phyloP scores from a whole-genome alignment of 768 basidiomycete species.

The Trametes cinnabarina region DNA sequence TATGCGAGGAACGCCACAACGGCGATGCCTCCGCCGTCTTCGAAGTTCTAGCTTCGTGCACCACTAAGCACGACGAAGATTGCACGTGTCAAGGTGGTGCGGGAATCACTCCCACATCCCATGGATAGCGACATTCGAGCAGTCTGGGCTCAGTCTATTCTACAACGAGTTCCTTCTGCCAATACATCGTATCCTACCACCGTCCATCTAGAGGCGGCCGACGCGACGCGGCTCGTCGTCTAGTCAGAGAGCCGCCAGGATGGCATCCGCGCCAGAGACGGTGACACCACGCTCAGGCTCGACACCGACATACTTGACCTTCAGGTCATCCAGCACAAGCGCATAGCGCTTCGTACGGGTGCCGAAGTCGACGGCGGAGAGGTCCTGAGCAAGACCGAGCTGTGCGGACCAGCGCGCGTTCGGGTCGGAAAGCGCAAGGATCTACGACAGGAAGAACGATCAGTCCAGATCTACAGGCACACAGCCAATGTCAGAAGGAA shows the following conservation, averaged over 20 bases:
- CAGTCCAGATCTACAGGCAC: background rate
- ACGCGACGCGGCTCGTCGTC: background rate
- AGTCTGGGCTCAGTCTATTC: too few species aligned
- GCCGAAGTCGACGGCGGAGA: constrained; percentile 39
- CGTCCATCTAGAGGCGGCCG: background rate
- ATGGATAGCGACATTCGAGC: too few species aligned
- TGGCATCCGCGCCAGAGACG: constrained; percentile 38
- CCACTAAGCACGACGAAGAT: too few species aligned
- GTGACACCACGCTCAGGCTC: constrained; percentile 37
- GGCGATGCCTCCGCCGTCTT: too few species aligned
- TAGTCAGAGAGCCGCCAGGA: constrained; percentile 38
- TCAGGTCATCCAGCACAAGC: constrained; percentile 65
- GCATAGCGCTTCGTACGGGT: constrained; percentile 51
- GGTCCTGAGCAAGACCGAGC: constrained; percentile 52
- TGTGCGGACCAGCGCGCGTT: constrained; percentile 34
- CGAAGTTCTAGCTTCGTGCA: too few species aligned
- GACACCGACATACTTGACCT: constrained; percentile 59
- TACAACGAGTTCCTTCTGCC: too few species aligned
- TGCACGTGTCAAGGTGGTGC: too few species aligned
- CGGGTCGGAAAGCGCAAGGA: constrained; percentile 37
- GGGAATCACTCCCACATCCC: too few species aligned
- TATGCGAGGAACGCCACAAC: background rate
- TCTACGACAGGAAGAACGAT: constrained; percentile 19
- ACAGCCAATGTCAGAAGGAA: too few species aligned
- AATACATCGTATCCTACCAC: background rate